Evolutionary conservation across 1,284 basidiomycete genomes (phyloP), one percentile per base, ranked within the genome.

Genomic region (Gymnopus androsaceus): DNA sequence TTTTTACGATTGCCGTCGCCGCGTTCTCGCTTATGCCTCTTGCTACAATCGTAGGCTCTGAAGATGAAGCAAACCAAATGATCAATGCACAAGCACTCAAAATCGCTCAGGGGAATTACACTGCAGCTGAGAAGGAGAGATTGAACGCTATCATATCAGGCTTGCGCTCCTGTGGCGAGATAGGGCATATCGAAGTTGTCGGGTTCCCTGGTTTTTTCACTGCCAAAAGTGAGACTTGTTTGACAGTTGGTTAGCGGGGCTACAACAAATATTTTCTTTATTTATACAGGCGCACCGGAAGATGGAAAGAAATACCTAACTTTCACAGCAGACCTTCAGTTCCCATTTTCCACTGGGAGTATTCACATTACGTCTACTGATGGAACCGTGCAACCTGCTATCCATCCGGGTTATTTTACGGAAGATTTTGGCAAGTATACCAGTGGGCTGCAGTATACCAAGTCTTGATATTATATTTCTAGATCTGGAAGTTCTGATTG

Each of bases 381-480:
- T 60, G 70, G 72, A 0, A 51, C 49, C 11, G 65, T 66, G 28
- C 72, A 72, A 46, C 72, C 75, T 8, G 60, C 68, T 30, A 62
- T 76, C 25, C 67, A 76, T 55, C 75, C 75, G 49, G 63, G 67
- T 40, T 72, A 73, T 60, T 75, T 73, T 61, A 67, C 65, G 28
- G 59, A 72, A 30, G 60, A 66, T 42, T 71, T 75, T 62, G 74
- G 75, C 64, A 66, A 64, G 54, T 19, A 33, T 33, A 7, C 31
- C 31, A 33, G 31, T 33, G 31, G 31, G 7, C 31, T 33, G 31
- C 31, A 15, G 15, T 53, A 8, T 9, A 28, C 23, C 11, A 38
- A 3, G 9, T 23, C 17, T 40, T 57, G n/a, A n/a, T 44, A 54
- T 15, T 14, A n/a, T 4, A 2, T 47, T 30, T 44, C 15, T 45